Evolutionary conservation across 2,329 filamentous ascomycete genomes (phyloP).

Genomic region (Penicillium sp.): DNA sequence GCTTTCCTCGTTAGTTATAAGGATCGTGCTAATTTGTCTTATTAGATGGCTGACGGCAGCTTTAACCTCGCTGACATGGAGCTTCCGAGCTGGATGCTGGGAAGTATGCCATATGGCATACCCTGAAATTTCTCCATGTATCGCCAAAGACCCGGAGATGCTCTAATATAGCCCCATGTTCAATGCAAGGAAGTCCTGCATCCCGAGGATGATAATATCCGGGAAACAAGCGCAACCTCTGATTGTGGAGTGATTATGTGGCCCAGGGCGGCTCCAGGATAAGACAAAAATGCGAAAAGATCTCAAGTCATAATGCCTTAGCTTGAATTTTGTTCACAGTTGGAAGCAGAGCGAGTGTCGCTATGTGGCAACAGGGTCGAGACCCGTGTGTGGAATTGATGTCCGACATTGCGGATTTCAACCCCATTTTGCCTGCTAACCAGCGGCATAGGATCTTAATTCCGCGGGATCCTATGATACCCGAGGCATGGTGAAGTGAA

Average conservation of each 20-base stretch:
- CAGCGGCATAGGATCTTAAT: neutral
- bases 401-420: constrained; percentile 5
- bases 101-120: neutral
- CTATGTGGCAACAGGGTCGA: neutral
- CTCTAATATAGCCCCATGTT: too few species aligned
- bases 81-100: constrained; percentile 15
- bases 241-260: too few species aligned
- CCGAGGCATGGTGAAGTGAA: neutral
- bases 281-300: too few species aligned
- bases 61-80: constrained; percentile 23
- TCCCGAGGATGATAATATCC: too few species aligned
- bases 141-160: neutral
- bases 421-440: neutral
- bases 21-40: neutral
- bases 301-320: too few species aligned
- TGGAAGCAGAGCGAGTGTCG: too few species aligned
- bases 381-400: constrained; percentile 2
- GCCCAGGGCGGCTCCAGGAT: too few species aligned
- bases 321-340: too few species aligned
- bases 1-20: neutral
- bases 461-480: neutral
- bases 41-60: constrained; percentile 32
- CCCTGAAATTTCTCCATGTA: neutral
- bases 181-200: too few species aligned
- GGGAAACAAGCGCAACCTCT: too few species aligned